Evolutionary conservation across 176 grass and related monocot genomes (phyloP).

Genomic region (Juncus effusus): DNA sequence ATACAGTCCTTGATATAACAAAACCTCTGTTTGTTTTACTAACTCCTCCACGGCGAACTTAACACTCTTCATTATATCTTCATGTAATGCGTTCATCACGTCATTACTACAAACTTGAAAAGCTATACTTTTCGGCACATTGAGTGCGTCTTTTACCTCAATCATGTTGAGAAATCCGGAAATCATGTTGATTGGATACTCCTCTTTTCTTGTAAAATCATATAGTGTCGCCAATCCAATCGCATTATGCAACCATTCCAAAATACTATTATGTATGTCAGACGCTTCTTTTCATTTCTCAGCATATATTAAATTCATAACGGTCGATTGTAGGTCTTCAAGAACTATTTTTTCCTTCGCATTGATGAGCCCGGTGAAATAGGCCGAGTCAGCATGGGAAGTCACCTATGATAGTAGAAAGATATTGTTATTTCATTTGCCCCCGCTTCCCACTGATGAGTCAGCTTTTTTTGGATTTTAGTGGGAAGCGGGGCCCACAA

Average conservation of each 20-base stretch:
- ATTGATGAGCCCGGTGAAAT: conserved; percentile 70
- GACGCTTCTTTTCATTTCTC: conserved; percentile 36
- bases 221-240: conserved; percentile 39
- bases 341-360: conserved; percentile 24
- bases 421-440: too few species aligned
- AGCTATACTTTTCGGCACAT: conserved; percentile 7
- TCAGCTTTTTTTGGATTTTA: too few species aligned
- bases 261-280: conserved; percentile 16
- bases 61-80: conserved; percentile 67
- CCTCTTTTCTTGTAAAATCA: conserved; percentile 36
- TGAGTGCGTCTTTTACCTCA: conserved; percentile 44
- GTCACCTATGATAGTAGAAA: conserved; percentile 24
- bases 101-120: conserved; percentile 38
- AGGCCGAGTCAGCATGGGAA: conserved; percentile 54
- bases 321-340: conserved; percentile 35
- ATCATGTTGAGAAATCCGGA: conserved; percentile 37
- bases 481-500: too few species aligned
- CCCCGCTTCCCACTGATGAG: conserved; percentile 46
- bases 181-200: conserved; percentile 25
- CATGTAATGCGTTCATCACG: conserved; percentile 26
- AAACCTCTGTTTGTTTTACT: conserved; percentile 31
- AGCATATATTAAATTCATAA: conserved; percentile 19
- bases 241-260: conserved; percentile 25
- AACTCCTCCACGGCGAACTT: conserved; percentile 49
- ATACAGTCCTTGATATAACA: conserved; percentile 44